These are phyloP conservation scores for Fusarium floridanum DNA, from an alignment of 2,329 filamentous ascomycete genomes.

Conservation along the genomic window DNA sequence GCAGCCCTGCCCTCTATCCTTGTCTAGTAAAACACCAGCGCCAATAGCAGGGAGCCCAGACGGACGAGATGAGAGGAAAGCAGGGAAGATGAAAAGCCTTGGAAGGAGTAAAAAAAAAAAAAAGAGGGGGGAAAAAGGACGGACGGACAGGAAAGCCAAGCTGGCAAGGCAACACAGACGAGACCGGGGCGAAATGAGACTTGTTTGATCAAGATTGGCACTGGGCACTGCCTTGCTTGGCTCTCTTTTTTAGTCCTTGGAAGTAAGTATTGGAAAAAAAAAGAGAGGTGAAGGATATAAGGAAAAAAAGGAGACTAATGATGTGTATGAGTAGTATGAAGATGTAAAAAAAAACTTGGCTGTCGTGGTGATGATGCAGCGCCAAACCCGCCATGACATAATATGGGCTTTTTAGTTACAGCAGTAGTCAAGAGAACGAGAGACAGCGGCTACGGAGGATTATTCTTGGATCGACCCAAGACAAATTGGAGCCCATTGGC, in stretches of 20 bases:
- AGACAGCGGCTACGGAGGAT: conserved; percentile 1
- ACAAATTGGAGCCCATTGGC: conserved; percentile 22
- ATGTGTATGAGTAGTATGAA: conserved; percentile 6
- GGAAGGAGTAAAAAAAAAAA: neutral
- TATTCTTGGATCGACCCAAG: conserved; percentile 4
- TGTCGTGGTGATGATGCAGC: conserved; percentile 31
- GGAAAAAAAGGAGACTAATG: conserved; percentile 17
- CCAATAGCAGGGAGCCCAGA: conserved; percentile 32
- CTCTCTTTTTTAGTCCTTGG: conserved; percentile 19
- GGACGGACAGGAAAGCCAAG: neutral
- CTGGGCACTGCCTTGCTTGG: conserved; percentile 42
- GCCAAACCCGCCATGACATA: conserved; percentile 37
- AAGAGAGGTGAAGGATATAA: neutral
- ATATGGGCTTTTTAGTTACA: conserved; percentile 19
- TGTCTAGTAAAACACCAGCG: conserved; percentile 28
- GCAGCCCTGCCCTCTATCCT: conserved; percentile 32
- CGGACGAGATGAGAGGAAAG: conserved; percentile 18
- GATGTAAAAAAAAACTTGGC: conserved; percentile 15
- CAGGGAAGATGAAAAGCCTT: neutral
- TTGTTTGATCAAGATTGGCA: conserved; percentile 22
- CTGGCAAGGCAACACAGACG: conserved; percentile 15
- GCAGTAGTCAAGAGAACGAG: neutral
- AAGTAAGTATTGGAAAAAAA: neutral
- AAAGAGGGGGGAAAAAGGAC: conserved; percentile 20
- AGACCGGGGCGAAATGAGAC: conserved; percentile 33